Conservation (phyloP, 169 alveolate species). For the Plasmodium billcollinsi region DNA sequence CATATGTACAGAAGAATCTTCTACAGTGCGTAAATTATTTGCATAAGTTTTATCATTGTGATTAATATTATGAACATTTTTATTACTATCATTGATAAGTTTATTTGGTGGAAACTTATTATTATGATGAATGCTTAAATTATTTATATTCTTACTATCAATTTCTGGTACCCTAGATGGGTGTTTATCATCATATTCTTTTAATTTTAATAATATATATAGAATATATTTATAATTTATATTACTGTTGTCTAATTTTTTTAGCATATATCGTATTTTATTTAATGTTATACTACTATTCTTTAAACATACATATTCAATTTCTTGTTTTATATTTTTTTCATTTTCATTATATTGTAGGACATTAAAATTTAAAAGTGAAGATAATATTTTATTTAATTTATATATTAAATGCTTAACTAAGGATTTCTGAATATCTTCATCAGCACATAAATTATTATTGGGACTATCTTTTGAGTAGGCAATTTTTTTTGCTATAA, state of each 20-base stretch:
- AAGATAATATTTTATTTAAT: slow-evolving; percentile 38
- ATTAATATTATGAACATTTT: not conserved
- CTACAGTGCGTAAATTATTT: not conserved
- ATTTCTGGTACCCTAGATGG: too few species aligned
- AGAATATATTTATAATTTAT: slow-evolving; percentile 40
- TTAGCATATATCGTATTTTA: slow-evolving; percentile 42
- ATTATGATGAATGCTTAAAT: not conserved
- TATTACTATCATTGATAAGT: not conserved
- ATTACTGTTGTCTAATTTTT: slow-evolving; percentile 46
- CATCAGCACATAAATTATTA: slow-evolving; percentile 12
- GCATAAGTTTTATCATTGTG: not conserved
- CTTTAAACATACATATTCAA: slow-evolving; percentile 52
- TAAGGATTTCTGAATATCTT: slow-evolving; percentile 26
- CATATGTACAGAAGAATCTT: not conserved
- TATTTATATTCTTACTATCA: not conserved
- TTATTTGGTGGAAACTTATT: not conserved
- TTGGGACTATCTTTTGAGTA: slow-evolving; percentile 1
- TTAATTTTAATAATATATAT: slow-evolving; percentile 35
- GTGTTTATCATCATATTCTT: slow-evolving; percentile 14
- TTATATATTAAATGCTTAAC: slow-evolving; percentile 59
- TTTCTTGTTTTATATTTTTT: slow-evolving; percentile 39
- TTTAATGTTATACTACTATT: slow-evolving; percentile 39
- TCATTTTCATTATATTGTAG: slow-evolving; percentile 49
- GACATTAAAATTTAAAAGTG: slow-evolving; percentile 49
- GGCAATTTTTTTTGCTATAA: slow-evolving; percentile 71